These are phyloP conservation scores for Mycena leptocephala DNA, from an alignment of 768 basidiomycete species.

Conservation along the genomic window DNA sequence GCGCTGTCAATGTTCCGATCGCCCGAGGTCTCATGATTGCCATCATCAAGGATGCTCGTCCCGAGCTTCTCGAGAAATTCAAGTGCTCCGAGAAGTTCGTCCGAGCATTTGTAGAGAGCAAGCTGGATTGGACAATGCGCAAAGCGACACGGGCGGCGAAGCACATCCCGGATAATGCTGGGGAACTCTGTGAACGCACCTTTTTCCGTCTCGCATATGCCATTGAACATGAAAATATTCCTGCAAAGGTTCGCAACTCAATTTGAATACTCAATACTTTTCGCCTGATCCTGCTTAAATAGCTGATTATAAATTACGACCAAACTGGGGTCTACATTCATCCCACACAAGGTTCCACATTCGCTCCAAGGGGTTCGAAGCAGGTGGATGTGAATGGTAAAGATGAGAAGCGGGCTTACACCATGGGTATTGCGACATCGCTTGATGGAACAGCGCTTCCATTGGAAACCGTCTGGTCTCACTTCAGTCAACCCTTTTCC, in stretches of 20 bases:
- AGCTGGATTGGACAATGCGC: neutral
- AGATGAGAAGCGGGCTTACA: neutral
- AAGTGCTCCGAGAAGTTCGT: neutral
- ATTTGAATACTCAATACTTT: neutral
- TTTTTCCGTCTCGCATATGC: neutral
- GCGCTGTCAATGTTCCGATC: neutral
- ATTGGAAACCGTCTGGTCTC: neutral
- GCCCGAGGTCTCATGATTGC: neutral
- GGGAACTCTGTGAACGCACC: neutral
- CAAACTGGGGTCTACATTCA: slow-evolving; percentile 2
- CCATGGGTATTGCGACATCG: slow-evolving; percentile 30
- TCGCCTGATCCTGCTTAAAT: neutral
- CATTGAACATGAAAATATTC: neutral
- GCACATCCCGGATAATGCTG: neutral
- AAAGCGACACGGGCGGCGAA: neutral
- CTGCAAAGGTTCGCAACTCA: neutral
- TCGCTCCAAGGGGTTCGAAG: neutral
- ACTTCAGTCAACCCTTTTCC: too few species aligned
- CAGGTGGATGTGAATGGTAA: neutral
- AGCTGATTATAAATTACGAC: neutral
- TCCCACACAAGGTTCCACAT: neutral
- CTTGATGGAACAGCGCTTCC: slow-evolving; percentile 11
- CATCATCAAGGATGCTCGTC: neutral
- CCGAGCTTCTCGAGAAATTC: neutral
- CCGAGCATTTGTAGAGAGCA: neutral